phyloP scores from a whole-genome alignment of 108 stramenopile genomes.

The Asterionellopsis glacialis region DNA sequence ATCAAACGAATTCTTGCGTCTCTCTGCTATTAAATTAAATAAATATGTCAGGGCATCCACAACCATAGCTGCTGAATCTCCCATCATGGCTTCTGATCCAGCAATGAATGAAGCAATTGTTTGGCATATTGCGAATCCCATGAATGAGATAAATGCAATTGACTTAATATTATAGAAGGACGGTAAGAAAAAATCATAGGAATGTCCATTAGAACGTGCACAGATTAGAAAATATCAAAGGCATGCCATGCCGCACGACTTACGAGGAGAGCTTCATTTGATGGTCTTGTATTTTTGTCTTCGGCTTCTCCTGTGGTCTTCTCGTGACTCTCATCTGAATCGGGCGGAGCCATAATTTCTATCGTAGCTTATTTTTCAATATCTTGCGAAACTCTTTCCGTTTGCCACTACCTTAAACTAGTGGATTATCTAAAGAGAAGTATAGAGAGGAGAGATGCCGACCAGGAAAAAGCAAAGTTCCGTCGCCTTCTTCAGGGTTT shows the following conservation, averaged over 20 bases:
- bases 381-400: too few relatives aligned
- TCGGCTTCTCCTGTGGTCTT: background rate
- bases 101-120: constrained; percentile 43
- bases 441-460: too few relatives aligned
- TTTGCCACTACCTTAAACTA: too few relatives aligned
- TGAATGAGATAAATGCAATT: constrained; percentile 59
- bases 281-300: constrained; percentile 11
- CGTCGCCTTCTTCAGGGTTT: too few relatives aligned
- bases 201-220: background rate
- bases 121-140: constrained; percentile 47
- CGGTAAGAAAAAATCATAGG: background rate
- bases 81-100: constrained; percentile 52
- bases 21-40: constrained; percentile 64
- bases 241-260: background rate
- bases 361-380: background rate
- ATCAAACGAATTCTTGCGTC: constrained; percentile 36
- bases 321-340: background rate
- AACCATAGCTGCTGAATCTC: constrained; percentile 59
- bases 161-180: constrained; percentile 8
- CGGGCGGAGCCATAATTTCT: background rate
- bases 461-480: too few relatives aligned
- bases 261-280: constrained; percentile 40
- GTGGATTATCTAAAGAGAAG: too few relatives aligned
- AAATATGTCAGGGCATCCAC: constrained; percentile 62
- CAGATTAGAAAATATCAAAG: background rate